Evolutionary conservation across 495 filamentous ascomycete species (phyloP), one percentile per base, ranked within the genome.

Genomic region (Penicillium paxilli): DNA sequence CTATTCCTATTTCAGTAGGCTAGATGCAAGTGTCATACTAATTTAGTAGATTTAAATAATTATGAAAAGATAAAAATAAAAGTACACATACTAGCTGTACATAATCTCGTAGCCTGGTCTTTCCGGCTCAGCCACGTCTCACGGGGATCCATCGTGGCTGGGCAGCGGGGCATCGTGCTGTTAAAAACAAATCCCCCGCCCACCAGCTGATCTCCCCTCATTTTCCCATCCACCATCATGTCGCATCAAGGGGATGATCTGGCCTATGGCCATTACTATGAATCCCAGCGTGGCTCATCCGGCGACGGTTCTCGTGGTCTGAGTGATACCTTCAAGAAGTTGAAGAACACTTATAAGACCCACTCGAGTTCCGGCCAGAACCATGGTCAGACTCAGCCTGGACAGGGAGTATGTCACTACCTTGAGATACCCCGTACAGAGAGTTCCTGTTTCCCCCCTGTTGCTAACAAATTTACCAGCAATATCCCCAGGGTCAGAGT

Each of bases 201-300:
- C 55, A 49, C 47, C 47, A 44, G 45, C 40, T 25, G 50, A 33
- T 51, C 40, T 42, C 17, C 22, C 35, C 33, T 55, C 62, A 33
- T 44, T 38, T 51, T 57, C 44, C 23, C 37, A 14, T 47, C 26
- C 20, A 35, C 10, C 37, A 37, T 38, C 30, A 80, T 80, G 77
- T 76, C 77, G 24, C 54, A 71, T 19, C 60, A 62, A 38, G 47
- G 57, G 25, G 74, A 83, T 58, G 79, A 84, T 55, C 59, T 85
- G 63, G 82, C 81, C 41, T 85, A 85, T 61, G 82, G 82, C 64
- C 74, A 77, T 16, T 81, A 82, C 51, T 73, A 81, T 55, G 63
- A 66, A 24, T 51, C 64, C 25, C 49, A 65, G 46, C 57, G 64
- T 22, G 65, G 70, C 17, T 58, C 65, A 38, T 44, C 20, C n/a